A percentile compares a stretch with the other conserved stretches of the same genome.
These are phyloP conservation scores for Lagenaria siceraria DNA, from an alignment of 306 rosid species.

Conservation along the genomic window DNA sequence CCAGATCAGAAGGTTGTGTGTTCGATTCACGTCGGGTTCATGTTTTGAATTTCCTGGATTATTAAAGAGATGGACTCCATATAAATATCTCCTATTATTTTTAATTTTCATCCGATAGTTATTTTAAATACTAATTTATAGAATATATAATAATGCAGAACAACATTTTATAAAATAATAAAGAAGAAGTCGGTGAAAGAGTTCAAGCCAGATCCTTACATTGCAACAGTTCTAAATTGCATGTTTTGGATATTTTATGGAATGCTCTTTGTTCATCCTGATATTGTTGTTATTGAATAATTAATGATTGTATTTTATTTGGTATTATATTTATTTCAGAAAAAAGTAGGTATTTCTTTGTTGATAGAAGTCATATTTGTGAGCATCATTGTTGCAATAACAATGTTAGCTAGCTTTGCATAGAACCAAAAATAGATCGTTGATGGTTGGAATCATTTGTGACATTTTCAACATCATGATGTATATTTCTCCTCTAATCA, in stretches of 20 bases:
- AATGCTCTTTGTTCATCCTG: constrained; percentile 53
- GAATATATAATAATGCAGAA: constrained; percentile 26
- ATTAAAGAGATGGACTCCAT: too few relatives aligned
- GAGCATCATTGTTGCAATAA: constrained; percentile 15
- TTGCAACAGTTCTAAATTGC: constrained; percentile 56
- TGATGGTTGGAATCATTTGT: constrained; percentile 51
- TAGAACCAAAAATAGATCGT: constrained; percentile 25
- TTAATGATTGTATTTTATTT: constrained; percentile 13
- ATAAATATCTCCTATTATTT: too few relatives aligned
- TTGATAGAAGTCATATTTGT: constrained; percentile 18
- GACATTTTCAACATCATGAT: constrained; percentile 59
- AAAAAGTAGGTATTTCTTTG: constrained; percentile 13
- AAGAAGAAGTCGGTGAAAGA: constrained; percentile 48
- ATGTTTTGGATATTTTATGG: constrained; percentile 64
- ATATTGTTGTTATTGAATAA: constrained; percentile 40
- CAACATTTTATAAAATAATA: constrained; percentile 36
- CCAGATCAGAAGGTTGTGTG: too few relatives aligned
- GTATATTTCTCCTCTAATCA: constrained; percentile 9
- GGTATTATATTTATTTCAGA: constrained; percentile 20
- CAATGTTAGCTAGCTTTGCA: constrained; percentile 27
- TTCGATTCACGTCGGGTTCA: too few relatives aligned
- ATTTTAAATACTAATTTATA: too few relatives aligned
- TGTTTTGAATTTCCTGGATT: too few relatives aligned
- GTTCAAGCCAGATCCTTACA: constrained; percentile 49
- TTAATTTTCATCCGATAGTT: too few relatives aligned